These are phyloP conservation scores for Gynostemma pentaphyllum DNA, from an alignment of 306 rosid species.

Conservation along the genomic window DNA sequence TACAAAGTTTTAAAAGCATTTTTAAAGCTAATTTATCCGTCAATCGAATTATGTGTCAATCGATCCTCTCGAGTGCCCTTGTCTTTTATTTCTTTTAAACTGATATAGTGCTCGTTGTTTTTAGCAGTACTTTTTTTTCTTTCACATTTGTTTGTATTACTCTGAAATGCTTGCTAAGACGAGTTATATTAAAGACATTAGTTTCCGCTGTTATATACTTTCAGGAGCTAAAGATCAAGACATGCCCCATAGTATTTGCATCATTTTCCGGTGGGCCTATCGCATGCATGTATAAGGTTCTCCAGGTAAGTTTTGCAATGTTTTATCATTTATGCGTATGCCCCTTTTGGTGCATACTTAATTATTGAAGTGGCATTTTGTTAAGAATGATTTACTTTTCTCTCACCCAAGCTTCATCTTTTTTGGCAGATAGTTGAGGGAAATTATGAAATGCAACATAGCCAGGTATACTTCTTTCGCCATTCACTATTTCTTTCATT, in stretches of 20 bases:
- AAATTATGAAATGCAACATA: constrained; percentile 32
- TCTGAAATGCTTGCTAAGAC: too few relatives aligned
- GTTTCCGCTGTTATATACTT: neutral
- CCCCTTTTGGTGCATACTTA: too few relatives aligned
- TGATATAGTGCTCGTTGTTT: too few relatives aligned
- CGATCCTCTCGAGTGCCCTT: too few relatives aligned
- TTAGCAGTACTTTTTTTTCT: too few relatives aligned
- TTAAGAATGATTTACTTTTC: neutral
- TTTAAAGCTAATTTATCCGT: neutral
- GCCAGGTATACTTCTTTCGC: constrained; percentile 41
- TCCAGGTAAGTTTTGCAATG: constrained; percentile 52
- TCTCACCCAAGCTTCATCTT: neutral
- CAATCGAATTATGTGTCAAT: too few relatives aligned
- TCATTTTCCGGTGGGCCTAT: constrained; percentile 92
- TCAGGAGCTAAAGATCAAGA: constrained; percentile 65
- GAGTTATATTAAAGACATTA: neutral
- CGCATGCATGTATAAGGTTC: constrained; percentile 74
- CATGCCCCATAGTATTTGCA: constrained; percentile 72
- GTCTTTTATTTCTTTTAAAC: too few relatives aligned
- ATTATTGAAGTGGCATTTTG: neutral
- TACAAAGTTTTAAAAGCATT: neutral
- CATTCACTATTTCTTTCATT: constrained; percentile 9
- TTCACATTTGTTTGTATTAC: too few relatives aligned
- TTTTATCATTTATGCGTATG: too few relatives aligned
- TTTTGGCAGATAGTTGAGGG: constrained; percentile 61